A percentile compares a stretch with the other conserved stretches of the same genome.
phyloP scores from a whole-genome alignment of 139 green algal genomes.

The Micractinium conductrix region DNA sequence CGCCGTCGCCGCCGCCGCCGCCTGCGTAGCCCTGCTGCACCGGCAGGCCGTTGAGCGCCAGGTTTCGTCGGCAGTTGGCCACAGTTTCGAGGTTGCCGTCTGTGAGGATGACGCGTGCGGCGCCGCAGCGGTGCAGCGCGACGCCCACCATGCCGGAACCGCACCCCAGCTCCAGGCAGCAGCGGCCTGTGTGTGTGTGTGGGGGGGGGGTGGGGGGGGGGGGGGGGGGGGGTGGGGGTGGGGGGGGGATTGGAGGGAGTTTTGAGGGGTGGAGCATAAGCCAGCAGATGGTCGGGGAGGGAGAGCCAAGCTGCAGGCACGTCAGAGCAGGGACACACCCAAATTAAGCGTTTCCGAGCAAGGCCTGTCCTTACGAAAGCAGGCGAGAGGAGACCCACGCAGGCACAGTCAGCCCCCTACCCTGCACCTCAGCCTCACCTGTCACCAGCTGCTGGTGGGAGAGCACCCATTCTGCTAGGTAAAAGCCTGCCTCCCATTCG shows the following conservation, averaged over 20 bases:
- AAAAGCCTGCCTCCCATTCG: slow-evolving; percentile 81
- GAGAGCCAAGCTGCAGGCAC: too few species aligned
- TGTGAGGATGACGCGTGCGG: slow-evolving; percentile 53
- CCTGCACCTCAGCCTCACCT: slow-evolving; percentile 43
- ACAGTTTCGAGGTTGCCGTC: slow-evolving; percentile 71
- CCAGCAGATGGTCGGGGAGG: too few species aligned
- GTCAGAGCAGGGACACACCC: too few species aligned
- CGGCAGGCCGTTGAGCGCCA: slow-evolving; percentile 65
- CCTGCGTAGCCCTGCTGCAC: background rate
- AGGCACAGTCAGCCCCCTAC: too few species aligned
- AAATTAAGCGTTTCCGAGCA: too few species aligned
- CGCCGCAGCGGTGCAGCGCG: slow-evolving; percentile 40
- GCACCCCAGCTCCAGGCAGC: slow-evolving; percentile 76
- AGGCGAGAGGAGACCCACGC: too few species aligned
- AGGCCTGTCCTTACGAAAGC: too few species aligned
- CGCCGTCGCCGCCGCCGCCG: background rate
- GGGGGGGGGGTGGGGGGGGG: too few species aligned
- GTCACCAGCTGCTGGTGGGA: slow-evolving; percentile 54
- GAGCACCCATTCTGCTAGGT: slow-evolving; percentile 72
- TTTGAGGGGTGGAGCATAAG: too few species aligned
- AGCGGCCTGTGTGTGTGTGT: too few species aligned
- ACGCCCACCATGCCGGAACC: slow-evolving; percentile 68
- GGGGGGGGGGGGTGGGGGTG: too few species aligned
- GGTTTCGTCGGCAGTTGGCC: slow-evolving; percentile 72
- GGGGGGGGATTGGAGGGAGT: too few species aligned